These are phyloP conservation scores for Craspedostauros australis DNA, from an alignment of 108 stramenopile genomes.

Conservation along the genomic window DNA sequence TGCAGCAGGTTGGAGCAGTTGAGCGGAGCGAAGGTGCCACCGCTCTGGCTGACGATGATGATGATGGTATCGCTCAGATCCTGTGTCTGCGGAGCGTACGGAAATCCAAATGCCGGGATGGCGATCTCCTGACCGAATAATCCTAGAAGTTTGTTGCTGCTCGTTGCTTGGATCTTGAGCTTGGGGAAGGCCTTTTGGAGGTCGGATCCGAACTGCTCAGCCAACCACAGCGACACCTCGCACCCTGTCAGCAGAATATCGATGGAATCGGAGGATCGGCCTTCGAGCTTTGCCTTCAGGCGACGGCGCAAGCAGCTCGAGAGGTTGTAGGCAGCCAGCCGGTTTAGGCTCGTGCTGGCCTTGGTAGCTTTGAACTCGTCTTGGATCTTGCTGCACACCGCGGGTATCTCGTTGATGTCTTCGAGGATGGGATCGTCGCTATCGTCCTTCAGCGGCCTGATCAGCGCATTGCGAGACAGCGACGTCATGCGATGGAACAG, in stretches of 20 bases:
- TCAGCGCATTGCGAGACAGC: conserved; percentile 41
- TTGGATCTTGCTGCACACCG: conserved; percentile 44
- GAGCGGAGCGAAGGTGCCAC: conserved; percentile 65
- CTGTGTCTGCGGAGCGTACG: conserved; percentile 26
- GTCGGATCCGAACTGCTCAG: conserved; percentile 79
- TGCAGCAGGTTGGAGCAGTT: conserved; percentile 60
- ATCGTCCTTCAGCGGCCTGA: conserved; percentile 39
- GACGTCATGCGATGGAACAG: conserved; percentile 45
- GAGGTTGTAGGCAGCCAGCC: conserved; percentile 51
- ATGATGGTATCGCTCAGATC: conserved; percentile 56
- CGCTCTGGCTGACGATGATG: conserved; percentile 65
- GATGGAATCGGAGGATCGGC: too few relatives aligned
- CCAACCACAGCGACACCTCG: conserved; percentile 79
- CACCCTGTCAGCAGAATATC: conserved; percentile 78
- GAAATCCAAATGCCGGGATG: conserved; percentile 52
- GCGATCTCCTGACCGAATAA: conserved; percentile 60
- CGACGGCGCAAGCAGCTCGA: conserved; percentile 30
- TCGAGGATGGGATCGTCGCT: conserved; percentile 33
- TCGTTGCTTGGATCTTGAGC: conserved; percentile 45
- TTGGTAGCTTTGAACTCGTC: conserved; percentile 42
- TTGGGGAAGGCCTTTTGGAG: conserved; percentile 68
- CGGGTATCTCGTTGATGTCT: conserved; percentile 59
- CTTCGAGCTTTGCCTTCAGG: too few relatives aligned
- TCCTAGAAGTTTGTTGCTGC: conserved; percentile 77
- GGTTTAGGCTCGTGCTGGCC: conserved; percentile 38